phyloP scores from a whole-genome alignment of 2,329 filamentous ascomycete genomes.

The Arthroderma sp. region DNA sequence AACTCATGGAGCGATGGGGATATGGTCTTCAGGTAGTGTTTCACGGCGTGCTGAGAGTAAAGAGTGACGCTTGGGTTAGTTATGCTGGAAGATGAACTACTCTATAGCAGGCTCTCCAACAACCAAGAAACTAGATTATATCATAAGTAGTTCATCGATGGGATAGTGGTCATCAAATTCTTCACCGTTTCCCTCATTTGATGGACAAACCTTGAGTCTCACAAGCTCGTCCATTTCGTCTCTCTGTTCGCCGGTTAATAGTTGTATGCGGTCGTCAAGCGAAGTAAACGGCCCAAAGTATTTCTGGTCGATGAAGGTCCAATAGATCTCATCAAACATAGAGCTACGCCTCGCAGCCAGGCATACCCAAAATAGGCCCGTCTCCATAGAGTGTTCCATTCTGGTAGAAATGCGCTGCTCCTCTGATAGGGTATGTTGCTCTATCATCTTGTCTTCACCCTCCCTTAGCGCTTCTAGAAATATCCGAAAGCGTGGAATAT shows the following conservation, averaged over 20 bases:
- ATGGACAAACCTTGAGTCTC: neutral
- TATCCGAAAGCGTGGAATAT: slow-evolving; percentile 17
- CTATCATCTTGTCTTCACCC: slow-evolving; percentile 15
- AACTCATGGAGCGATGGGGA: too few relatives aligned
- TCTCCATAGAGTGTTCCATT: slow-evolving; percentile 15
- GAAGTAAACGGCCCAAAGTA: slow-evolving; percentile 8
- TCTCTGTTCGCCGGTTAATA: slow-evolving; percentile 13
- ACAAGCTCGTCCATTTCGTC: slow-evolving; percentile 1
- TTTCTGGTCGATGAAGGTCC: slow-evolving; percentile 10
- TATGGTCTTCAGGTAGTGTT: too few relatives aligned
- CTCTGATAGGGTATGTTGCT: slow-evolving; percentile 11
- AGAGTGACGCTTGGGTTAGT: too few relatives aligned
- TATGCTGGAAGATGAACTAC: too few relatives aligned
- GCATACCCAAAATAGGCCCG: slow-evolving; percentile 15
- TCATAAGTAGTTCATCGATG: neutral
- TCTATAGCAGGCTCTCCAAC: too few relatives aligned
- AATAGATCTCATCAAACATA: slow-evolving; percentile 16
- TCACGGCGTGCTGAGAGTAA: too few relatives aligned
- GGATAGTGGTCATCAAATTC: neutral
- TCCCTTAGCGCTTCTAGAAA: slow-evolving; percentile 19
- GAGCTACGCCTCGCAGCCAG: slow-evolving; percentile 13
- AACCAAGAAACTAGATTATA: neutral
- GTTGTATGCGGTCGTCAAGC: slow-evolving; percentile 7
- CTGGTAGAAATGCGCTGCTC: slow-evolving; percentile 11
- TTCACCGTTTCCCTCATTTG: neutral